These are phyloP conservation scores for Phytophthora pisi DNA, from an alignment of 352 stramenopile species.

Conservation along the genomic window DNA sequence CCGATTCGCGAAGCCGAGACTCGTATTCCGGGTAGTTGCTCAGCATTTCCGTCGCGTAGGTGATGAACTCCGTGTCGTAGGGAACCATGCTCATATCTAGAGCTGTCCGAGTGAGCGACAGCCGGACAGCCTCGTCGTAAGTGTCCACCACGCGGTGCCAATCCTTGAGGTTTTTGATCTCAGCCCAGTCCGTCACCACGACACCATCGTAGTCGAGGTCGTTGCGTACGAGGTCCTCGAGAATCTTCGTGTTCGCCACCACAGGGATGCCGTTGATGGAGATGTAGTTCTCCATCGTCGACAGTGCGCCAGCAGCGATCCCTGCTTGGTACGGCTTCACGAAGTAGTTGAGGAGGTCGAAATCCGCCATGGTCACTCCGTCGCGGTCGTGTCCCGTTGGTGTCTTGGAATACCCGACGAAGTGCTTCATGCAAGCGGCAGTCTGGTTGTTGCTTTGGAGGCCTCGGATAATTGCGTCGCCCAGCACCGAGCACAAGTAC, in stretches of 20 bases:
- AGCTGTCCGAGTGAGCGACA: slow-evolving; percentile 72
- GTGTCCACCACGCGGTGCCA: slow-evolving; percentile 59
- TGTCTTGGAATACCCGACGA: slow-evolving; percentile 85
- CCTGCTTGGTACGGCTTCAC: slow-evolving; percentile 75
- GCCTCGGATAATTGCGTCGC: slow-evolving; percentile 67
- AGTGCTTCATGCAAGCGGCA: slow-evolving; percentile 89
- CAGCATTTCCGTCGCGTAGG: slow-evolving; percentile 52
- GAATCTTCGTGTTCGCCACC: slow-evolving; percentile 76
- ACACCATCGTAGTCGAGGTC: slow-evolving; percentile 85
- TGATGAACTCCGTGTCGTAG: slow-evolving; percentile 53
- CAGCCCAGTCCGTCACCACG: slow-evolving; percentile 90
- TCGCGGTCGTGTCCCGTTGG: slow-evolving; percentile 82
- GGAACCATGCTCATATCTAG: slow-evolving; percentile 93
- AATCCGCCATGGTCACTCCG: slow-evolving; percentile 68
- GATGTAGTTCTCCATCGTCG: slow-evolving; percentile 94
- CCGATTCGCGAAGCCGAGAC: slow-evolving; percentile 56
- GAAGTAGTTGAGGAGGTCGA: slow-evolving; percentile 86
- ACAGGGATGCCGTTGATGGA: slow-evolving; percentile 91
- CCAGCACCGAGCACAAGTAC: slow-evolving; percentile 76
- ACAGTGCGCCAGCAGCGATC: slow-evolving; percentile 72
- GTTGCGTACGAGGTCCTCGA: slow-evolving; percentile 80
- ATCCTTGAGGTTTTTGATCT: slow-evolving; percentile 89
- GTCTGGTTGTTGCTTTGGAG: slow-evolving; percentile 75
- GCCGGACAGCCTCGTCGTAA: slow-evolving; percentile 59
- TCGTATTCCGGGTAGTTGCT: slow-evolving; percentile 39